Conservation (phyloP, 2,329 filamentous ascomycete genomes). For the Davidsoniella australis region DNA sequence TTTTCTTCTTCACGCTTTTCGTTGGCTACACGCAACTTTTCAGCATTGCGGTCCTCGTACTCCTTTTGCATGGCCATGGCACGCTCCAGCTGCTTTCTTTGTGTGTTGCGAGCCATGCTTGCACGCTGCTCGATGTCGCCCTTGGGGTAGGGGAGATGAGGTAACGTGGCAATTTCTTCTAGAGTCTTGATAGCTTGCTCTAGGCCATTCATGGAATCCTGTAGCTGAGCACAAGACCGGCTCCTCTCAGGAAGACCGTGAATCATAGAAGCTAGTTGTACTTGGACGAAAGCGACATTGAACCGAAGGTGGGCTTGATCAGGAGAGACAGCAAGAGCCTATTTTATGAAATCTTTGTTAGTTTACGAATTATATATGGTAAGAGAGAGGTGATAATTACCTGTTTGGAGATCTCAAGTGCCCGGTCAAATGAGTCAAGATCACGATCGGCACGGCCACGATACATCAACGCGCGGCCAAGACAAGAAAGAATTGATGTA, state of each 20-base stretch:
- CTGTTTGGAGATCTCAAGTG: constrained; percentile 45
- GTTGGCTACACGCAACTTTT: constrained; percentile 67
- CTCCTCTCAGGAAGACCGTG: constrained; percentile 58
- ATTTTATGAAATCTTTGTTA: not conserved
- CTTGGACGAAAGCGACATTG: constrained; percentile 95
- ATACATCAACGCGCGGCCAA: constrained; percentile 75
- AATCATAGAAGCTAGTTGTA: constrained; percentile 74
- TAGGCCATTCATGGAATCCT: constrained; percentile 62
- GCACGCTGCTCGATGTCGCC: constrained; percentile 85
- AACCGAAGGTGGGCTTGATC: constrained; percentile 87
- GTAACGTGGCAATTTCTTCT: constrained; percentile 44
- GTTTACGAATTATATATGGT: not conserved
- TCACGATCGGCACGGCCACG: constrained; percentile 50
- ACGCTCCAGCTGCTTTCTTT: constrained; percentile 78
- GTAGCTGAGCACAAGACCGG: constrained; percentile 62
- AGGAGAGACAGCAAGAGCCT: constrained; percentile 62
- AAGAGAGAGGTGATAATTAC: constrained; percentile 23
- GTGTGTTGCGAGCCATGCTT: constrained; percentile 92
- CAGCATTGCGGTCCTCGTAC: constrained; percentile 84
- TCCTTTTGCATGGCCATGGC: constrained; percentile 70
- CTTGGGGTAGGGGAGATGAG: constrained; percentile 70
- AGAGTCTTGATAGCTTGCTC: constrained; percentile 67
- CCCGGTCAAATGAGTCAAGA: constrained; percentile 38
- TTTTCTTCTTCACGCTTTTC: constrained; percentile 68
- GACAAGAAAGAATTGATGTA: constrained; percentile 62